Percentiles rank a stretch among this genome's conserved stretches.
Conservation (phyloP, 176 grass and related monocot species). For the Phoenix roebelenii region DNA sequence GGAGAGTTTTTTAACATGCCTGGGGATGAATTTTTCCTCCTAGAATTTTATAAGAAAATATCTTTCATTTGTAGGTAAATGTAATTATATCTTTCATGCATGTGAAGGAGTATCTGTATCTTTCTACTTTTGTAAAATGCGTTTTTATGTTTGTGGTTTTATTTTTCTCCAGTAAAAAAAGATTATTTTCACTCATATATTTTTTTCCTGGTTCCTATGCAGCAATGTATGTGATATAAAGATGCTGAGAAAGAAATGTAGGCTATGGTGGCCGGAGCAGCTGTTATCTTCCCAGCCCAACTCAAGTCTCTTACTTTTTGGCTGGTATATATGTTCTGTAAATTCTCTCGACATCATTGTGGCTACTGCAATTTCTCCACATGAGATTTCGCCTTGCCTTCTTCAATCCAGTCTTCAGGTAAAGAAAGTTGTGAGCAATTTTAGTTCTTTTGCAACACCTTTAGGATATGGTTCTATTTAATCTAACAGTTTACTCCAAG, state of each 20-base stretch:
- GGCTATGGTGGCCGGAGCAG: conserved; percentile 43
- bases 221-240: not conserved
- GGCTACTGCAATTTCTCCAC: conserved; percentile 16
- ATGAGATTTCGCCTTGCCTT: conserved; percentile 4
- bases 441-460: not conserved
- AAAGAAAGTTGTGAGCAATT: not conserved
- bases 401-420: conserved; percentile 25
- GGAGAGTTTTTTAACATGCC: no score
- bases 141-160: no score
- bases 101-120: no score
- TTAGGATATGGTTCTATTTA: not conserved
- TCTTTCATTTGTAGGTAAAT: no score
- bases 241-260: conserved; percentile 17
- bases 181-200: no score
- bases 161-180: no score
- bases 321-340: conserved; percentile 28
- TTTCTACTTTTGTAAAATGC: no score
- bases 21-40: no score
- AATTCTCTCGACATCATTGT: conserved; percentile 30
- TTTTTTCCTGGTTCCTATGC: no score
- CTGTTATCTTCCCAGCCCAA: conserved; percentile 3
- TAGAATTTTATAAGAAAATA: no score
- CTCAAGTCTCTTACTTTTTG: conserved; percentile 26
- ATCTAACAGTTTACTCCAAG: not conserved
- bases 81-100: no score